These are phyloP conservation scores for Chlamydomonas eustigma DNA, from an alignment of 139 green algal genomes.

Conservation along the genomic window DNA sequence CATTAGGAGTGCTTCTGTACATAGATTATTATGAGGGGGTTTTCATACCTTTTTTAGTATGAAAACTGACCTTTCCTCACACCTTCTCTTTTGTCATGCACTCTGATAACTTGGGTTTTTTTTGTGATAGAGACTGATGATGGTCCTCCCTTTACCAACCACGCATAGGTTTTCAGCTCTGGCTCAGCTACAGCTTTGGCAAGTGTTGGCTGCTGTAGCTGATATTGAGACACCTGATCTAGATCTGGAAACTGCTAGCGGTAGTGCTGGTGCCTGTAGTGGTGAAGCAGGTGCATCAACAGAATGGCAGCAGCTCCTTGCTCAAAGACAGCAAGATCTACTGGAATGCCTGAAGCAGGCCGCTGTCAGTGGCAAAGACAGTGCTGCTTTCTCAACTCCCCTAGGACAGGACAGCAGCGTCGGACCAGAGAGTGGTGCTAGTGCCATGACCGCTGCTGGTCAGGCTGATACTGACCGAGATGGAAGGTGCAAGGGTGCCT, in stretches of 20 bases:
- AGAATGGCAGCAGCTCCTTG: background rate
- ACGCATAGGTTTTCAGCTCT: constrained; percentile 4
- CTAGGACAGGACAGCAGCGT: background rate
- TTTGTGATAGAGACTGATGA: no score
- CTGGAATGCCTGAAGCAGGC: background rate
- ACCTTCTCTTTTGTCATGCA: no score
- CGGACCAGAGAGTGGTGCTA: background rate
- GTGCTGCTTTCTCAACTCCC: background rate
- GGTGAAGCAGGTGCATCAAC: background rate
- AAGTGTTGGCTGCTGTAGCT: background rate
- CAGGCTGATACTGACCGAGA: background rate
- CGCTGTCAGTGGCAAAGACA: background rate
- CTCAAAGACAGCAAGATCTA: background rate
- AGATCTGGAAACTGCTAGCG: background rate
- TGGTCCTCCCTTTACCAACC: no score
- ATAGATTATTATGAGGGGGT: no score
- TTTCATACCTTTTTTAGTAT: no score
- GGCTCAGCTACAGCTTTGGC: background rate
- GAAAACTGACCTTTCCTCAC: no score
- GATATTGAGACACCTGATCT: background rate
- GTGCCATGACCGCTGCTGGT: background rate
- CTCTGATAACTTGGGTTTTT: no score
- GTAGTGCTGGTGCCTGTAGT: no score
- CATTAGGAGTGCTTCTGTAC: no score
- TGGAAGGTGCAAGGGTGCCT: background rate